Evolutionary conservation across 208 protist genomes (phyloP).

Genomic region (Balamuthia mandrillaris): DNA sequence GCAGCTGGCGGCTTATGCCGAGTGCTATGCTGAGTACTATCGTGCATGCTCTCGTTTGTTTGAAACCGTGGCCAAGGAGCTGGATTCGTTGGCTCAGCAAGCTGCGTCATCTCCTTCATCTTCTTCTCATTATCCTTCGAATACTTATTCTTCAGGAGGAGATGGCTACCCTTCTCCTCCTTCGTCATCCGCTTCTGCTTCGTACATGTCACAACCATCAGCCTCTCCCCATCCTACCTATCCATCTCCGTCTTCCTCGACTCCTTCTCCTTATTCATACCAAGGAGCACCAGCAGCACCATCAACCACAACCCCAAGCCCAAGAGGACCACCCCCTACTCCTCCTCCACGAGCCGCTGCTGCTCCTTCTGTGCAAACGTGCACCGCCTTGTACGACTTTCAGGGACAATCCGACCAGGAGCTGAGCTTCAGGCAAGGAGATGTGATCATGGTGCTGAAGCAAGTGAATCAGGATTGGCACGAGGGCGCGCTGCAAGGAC

Average conservation of each 20-base stretch:
- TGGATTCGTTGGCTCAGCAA: not conserved
- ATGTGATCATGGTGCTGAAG: not conserved
- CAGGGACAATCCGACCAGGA: not conserved
- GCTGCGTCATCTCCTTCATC: not conserved
- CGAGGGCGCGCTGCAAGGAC: slow-evolving; percentile 3
- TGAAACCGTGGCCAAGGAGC: not conserved
- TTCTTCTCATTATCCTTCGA: not conserved
- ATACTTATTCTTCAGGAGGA: not conserved
- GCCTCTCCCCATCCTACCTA: not conserved
- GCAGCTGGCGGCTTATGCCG: not conserved
- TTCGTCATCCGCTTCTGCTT: not conserved
- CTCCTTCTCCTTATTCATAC: not conserved
- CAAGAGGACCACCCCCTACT: no score
- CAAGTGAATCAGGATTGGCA: not conserved
- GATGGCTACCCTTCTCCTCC: not conserved
- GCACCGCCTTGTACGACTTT: slow-evolving; percentile 16
- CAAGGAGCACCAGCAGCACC: not conserved
- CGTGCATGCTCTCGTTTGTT: not conserved
- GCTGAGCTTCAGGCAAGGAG: not conserved
- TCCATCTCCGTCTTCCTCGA: not conserved
- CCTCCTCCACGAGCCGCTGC: not conserved
- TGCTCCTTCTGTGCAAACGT: not conserved
- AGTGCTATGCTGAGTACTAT: not conserved
- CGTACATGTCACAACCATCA: not conserved
- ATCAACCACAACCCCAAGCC: not conserved